phyloP scores from a whole-genome alignment of 352 stramenopile genomes.

The Pythium oligandrum region DNA sequence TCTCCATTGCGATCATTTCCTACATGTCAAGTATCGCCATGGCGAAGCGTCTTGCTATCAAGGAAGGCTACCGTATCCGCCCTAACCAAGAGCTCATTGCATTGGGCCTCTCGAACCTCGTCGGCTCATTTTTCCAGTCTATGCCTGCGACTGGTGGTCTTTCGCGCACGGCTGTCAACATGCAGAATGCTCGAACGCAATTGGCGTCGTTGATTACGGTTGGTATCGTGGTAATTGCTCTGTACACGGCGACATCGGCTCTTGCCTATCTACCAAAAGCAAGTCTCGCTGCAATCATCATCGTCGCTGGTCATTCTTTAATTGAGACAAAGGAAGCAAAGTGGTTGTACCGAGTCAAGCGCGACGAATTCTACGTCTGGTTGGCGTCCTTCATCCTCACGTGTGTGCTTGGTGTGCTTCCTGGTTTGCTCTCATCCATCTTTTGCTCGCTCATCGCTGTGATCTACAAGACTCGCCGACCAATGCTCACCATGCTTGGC shows the following conservation, averaged over 20 bases:
- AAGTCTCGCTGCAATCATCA: slow-evolving; percentile 85
- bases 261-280: slow-evolving; percentile 85
- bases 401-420: slow-evolving; percentile 38
- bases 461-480: slow-evolving; percentile 53
- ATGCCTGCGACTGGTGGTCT: slow-evolving; percentile 90
- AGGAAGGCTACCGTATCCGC: slow-evolving; percentile 67
- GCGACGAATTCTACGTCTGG: slow-evolving; percentile 63
- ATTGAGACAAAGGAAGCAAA: slow-evolving; percentile 83
- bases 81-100: slow-evolving; percentile 83
- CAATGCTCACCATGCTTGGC: slow-evolving; percentile 40
- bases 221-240: slow-evolving; percentile 71
- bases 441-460: slow-evolving; percentile 50
- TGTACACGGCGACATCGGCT: slow-evolving; percentile 78
- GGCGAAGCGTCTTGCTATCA: slow-evolving; percentile 77
- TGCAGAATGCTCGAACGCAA: slow-evolving; percentile 80
- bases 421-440: slow-evolving; percentile 42
- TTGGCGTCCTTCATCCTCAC: slow-evolving; percentile 52
- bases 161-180: slow-evolving; percentile 87
- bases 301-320: slow-evolving; percentile 85
- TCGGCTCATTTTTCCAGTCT: slow-evolving; percentile 75
- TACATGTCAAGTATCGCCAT: slow-evolving; percentile 91
- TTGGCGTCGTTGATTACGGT: slow-evolving; percentile 82
- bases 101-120: slow-evolving; percentile 83
- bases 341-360: slow-evolving; percentile 69
- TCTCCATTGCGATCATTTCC: slow-evolving; percentile 81